Base-by-base conservation (phyloP, 176 grass and related monocot species). In the Triticum aestivum region DNA sequence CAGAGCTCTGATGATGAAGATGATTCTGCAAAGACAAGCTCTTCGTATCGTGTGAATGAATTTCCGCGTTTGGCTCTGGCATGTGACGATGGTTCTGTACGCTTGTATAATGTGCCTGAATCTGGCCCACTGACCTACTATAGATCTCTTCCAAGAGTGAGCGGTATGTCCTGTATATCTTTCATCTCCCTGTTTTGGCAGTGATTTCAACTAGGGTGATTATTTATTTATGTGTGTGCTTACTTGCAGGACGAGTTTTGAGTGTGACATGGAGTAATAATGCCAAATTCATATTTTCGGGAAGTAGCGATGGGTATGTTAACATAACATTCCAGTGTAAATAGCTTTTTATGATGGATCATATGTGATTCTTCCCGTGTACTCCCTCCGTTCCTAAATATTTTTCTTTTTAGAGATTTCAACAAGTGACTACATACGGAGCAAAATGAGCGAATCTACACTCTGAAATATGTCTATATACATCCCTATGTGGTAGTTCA, bases 301-400 rank as follows among this genome's bases (percentile, higher is more conserved):
- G 97, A 76, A 97, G 97, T 62, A 93, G 90, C 30, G 94, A 99
- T 61, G 97, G 97, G 97, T 99, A 98, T 89, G 89, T 83, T 68
- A 77, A 24, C 82, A 44, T 87, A 52, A 26, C 61, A 79, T 81
- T 27, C 70, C 81, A 1, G 17, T 26, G n/a, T 30, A 77, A 73
- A 68, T 64, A 73, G 62, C 26, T 74, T 90, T 82, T 33, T 72
- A 23, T 67, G 29, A 81, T 68, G 35, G 20, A 11, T 39, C 51
- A 8, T 4, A 12, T 86, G 51, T 54, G 37, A 69, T 38, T 30
- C 35, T 23, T 45, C 21, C n/a, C 0, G 0, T 4, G 11, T 62
- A 24, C 23, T 24, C 23, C 23, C 23, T 24, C 23, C 23, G 23
- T 24, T 24, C 23, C 23, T 24, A 24, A 24, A 24, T 24, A 24